Base-by-base conservation (phyloP, 1,284 basidiomycete species). In the Laetiporus sulphureus region DNA sequence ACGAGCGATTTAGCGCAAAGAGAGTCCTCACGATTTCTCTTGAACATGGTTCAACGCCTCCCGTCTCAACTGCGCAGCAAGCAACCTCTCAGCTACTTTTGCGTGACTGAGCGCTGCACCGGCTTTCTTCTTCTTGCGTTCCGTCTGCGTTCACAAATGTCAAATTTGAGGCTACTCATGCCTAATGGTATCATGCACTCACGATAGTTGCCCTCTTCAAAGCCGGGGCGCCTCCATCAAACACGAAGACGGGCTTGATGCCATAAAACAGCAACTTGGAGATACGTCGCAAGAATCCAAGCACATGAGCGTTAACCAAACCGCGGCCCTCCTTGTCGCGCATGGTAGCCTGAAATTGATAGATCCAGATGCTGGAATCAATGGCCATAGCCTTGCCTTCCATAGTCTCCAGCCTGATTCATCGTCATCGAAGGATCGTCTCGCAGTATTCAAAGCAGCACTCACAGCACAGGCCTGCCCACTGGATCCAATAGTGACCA, bases 281-380 rank as follows among this genome's bases (percentile, higher is more conserved):
- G 45, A 99, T 97, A 3, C 96, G 76, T 24, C 93, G 73, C 38
- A 96, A 69, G 63, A 99, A 98, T 18, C 95, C 95, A 36, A 99
- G 69, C 19, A 99, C 83, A 66, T 99, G 96, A 1, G 95, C 94
- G 57, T 98, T 98, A 45, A 87, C 77, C 30, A 99, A 68, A 8
- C 79, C 91, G 19, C 83, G 78, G 12, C 96, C 96, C 46, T 98
- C 91, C 59, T 92, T 95, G 66, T 96, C 94, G 21, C 96, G 81
- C 94, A 99, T 98, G 2, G 96, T 98, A 29, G 94, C 94, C 67
- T 96, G 93, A 58, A 97, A 97, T 66, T 97, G 86, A 57, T 99
- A 99, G 47, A 99, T 84, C 96, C 96, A 99, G 53, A 99, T 97
- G 50, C 92, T 97, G 3, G 93, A 97, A 67, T 99, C 96, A 50